Evolutionary conservation across 2,329 filamentous ascomycete species (phyloP).

Genomic region (Penicillium hesseltinei): DNA sequence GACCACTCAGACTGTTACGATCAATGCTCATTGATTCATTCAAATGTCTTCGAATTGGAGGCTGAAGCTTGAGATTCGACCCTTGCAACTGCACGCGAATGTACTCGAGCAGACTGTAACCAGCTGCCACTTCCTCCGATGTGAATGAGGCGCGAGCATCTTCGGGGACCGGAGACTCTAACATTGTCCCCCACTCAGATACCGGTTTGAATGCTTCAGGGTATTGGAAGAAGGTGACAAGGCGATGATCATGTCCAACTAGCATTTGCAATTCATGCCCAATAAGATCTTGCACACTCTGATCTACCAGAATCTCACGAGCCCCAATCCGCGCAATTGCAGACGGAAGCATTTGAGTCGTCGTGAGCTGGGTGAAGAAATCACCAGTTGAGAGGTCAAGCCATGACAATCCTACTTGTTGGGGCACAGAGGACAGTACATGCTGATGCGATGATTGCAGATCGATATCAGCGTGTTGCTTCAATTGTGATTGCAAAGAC

Average conservation of each 20-base stretch:
- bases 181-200: conserved; percentile 69
- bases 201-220: conserved; percentile 49
- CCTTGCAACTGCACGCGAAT: conserved; percentile 76
- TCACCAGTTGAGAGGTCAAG: conserved; percentile 92
- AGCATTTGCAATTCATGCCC: conserved; percentile 63
- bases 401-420: conserved; percentile 79
- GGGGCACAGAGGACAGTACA: conserved; percentile 31
- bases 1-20: conserved; percentile 80
- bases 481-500: conserved; percentile 21
- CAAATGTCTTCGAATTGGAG: conserved; percentile 70
- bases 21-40: conserved; percentile 86
- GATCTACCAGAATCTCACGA: conserved; percentile 77
- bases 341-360: conserved; percentile 70
- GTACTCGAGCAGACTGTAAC: conserved; percentile 79
- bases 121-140: conserved; percentile 68
- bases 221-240: conserved; percentile 68
- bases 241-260: conserved; percentile 71
- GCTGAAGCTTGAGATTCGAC: conserved; percentile 75
- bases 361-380: conserved; percentile 80
- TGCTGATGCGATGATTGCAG: conserved; percentile 27
- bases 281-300: conserved; percentile 57
- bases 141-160: conserved; percentile 60
- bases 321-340: conserved; percentile 79
- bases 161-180: conserved; percentile 68
- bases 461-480: conserved; percentile 14